Evolutionary conservation across 495 filamentous ascomycete species (phyloP), one percentile per base, ranked within the genome.

Genomic region (Saxophila tyrrhenica): DNA sequence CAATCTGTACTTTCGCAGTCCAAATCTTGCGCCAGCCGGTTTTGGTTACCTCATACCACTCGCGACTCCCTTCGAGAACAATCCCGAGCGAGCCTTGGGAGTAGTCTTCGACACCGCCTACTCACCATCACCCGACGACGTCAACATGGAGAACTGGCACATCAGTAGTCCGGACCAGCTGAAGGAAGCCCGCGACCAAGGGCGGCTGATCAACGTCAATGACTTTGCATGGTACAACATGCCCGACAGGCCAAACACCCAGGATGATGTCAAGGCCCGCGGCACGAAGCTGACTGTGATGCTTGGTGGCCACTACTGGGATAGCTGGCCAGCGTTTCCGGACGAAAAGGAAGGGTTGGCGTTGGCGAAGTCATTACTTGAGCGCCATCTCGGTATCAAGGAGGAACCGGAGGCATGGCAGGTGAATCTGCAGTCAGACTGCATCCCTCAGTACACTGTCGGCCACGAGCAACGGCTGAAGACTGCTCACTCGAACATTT

Each of bases 201-300:
- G 53, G 11, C 61, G 58, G 51, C 44, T 57, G 1, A 32, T 57
- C 24, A 54, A 57, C 41, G 50, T 57, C 49, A 57, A 57, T 25
- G 55, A 54, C 25, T 61, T 61, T 38, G 50, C 44, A 1, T 61
- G 58, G 58, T 51, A 57, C 50, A 57, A 61, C 42, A 48, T 52
- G 43, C 58, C 58, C 39, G 21, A 53, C 49, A 42, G 39, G 24
- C 55, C 60, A 11, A 52, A 59, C 42, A 55, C 68, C n/a, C 62
- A 63, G 47, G 73, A 69, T 15, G 76, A 79, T 61, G 78, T 82
- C 44, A 67, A 72, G 22, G 72, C 67, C 10, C 65, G 67, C 0
- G 88, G 87, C 25, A 95, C 88, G 16, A 95, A 94, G 64, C 66
- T 99, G 25, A 96, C 91, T 15, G 85, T 97, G 49, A 94, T 99